phyloP scores from a whole-genome alignment of 2,329 filamentous ascomycete species.

The Trematosphaeria pertusa region DNA sequence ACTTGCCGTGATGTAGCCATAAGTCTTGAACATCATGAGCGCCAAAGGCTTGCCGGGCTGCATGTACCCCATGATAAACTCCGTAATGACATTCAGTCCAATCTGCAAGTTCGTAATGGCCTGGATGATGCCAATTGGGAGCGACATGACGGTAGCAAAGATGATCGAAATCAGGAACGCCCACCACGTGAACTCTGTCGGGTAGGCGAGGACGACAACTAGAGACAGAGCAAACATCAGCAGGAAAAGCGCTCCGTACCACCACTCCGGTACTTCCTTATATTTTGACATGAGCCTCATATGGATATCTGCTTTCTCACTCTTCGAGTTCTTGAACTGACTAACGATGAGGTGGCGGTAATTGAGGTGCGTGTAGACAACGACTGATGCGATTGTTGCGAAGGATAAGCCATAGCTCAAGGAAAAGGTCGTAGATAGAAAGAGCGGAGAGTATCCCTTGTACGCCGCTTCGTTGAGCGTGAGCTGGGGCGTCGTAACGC shows the following conservation, averaged over 20 bases:
- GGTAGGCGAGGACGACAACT: conserved; percentile 59
- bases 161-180: conserved; percentile 71
- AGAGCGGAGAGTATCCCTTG: conserved; percentile 64
- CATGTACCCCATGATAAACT: conserved; percentile 71
- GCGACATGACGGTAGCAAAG: conserved; percentile 60
- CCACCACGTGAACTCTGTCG: conserved; percentile 76
- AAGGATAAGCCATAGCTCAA: conserved; percentile 75
- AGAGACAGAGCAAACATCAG: conserved; percentile 60
- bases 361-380: conserved; percentile 67
- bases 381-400: conserved; percentile 71
- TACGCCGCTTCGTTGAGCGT: conserved; percentile 71
- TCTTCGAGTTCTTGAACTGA: conserved; percentile 66
- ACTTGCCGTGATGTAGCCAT: conserved; percentile 31
- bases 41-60: conserved; percentile 73
- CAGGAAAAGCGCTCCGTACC: conserved; percentile 59
- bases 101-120: conserved; percentile 72
- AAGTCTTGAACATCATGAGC: conserved; percentile 62
- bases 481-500: conserved; percentile 67
- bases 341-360: conserved; percentile 71
- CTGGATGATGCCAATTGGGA: conserved; percentile 32
- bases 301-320: conserved; percentile 58
- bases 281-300: conserved; percentile 64
- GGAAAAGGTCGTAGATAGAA: conserved; percentile 75
- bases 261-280: conserved; percentile 63
- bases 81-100: conserved; percentile 67